Percentiles rank a stretch among this genome's conserved stretches.
phyloP scores from a whole-genome alignment of 495 filamentous ascomycete genomes.

The Haplographium delicatum region DNA sequence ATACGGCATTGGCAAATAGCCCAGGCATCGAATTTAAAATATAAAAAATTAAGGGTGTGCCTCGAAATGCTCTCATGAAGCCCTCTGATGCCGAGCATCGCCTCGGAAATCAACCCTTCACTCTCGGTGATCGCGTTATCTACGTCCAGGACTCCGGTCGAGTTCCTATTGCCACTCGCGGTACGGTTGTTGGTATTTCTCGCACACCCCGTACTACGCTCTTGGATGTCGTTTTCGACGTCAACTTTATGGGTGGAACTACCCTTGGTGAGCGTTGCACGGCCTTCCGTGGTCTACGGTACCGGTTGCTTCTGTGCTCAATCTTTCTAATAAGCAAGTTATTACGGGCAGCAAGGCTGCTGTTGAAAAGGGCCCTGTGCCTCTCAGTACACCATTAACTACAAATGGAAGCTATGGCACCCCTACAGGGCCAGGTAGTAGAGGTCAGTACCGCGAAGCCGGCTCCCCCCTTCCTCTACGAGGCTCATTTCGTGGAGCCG shows the following conservation, averaged over 20 bases:
- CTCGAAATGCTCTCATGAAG: slow-evolving; percentile 80
- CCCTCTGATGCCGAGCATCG: slow-evolving; percentile 89
- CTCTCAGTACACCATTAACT: slow-evolving; percentile 48
- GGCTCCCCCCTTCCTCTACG: slow-evolving; percentile 60
- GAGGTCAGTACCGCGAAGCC: slow-evolving; percentile 65
- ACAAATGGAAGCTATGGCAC: slow-evolving; percentile 54
- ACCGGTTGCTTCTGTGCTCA: slow-evolving; percentile 74
- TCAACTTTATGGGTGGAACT: slow-evolving; percentile 92
- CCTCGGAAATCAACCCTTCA: slow-evolving; percentile 77
- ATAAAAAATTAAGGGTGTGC: slow-evolving; percentile 70
- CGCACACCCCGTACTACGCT: slow-evolving; percentile 73
- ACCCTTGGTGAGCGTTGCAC: slow-evolving; percentile 84
- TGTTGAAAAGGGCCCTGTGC: slow-evolving; percentile 50
- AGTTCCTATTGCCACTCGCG: slow-evolving; percentile 86
- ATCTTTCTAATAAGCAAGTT: slow-evolving; percentile 76
- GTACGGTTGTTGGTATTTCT: slow-evolving; percentile 89
- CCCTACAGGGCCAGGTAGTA: slow-evolving; percentile 46
- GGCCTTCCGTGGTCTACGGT: slow-evolving; percentile 97
- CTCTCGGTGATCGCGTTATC: slow-evolving; percentile 83
- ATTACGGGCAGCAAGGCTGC: slow-evolving; percentile 68
- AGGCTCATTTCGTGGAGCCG: slow-evolving; percentile 67
- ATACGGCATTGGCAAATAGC: slow-evolving; percentile 45
- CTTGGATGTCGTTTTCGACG: slow-evolving; percentile 90
- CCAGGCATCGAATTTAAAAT: slow-evolving; percentile 52
- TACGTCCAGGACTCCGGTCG: slow-evolving; percentile 92